Evolutionary conservation across 495 filamentous ascomycete species (phyloP).

Genomic region (Lichenothelia convexa): DNA sequence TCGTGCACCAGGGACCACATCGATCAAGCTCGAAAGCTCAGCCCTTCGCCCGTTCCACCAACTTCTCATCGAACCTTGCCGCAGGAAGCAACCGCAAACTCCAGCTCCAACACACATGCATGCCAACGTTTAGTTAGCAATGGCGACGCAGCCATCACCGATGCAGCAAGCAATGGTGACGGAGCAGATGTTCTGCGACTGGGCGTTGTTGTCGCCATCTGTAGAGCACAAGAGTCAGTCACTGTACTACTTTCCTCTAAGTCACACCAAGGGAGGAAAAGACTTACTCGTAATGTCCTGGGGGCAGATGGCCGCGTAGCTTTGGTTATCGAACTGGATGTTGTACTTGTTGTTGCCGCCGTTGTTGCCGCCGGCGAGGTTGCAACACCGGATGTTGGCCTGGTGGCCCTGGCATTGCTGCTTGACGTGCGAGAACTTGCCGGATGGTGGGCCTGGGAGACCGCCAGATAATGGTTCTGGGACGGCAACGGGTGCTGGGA

Average conservation of each 20-base stretch:
- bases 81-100: too few relatives aligned
- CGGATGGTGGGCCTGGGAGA: background rate
- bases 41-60: too few relatives aligned
- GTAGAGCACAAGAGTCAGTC: background rate
- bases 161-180: background rate
- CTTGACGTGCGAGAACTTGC: background rate
- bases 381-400: background rate
- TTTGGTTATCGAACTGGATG: background rate
- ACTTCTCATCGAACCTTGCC: too few relatives aligned
- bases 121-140: background rate
- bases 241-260: background rate
- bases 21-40: too few relatives aligned
- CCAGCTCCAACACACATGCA: too few relatives aligned
- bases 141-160: background rate
- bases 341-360: background rate
- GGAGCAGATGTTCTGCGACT: background rate
- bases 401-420: background rate
- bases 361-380: background rate
- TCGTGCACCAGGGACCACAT: too few relatives aligned
- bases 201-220: background rate
- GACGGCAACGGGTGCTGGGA: background rate
- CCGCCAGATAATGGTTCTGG: background rate
- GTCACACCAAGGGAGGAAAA: background rate
- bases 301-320: background rate
- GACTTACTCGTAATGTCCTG: background rate